A percentile compares a stretch with the other conserved stretches of the same genome.
These are phyloP conservation scores for Rhizopogon rudus DNA, from an alignment of 768 basidiomycete genomes.

Conservation along the genomic window DNA sequence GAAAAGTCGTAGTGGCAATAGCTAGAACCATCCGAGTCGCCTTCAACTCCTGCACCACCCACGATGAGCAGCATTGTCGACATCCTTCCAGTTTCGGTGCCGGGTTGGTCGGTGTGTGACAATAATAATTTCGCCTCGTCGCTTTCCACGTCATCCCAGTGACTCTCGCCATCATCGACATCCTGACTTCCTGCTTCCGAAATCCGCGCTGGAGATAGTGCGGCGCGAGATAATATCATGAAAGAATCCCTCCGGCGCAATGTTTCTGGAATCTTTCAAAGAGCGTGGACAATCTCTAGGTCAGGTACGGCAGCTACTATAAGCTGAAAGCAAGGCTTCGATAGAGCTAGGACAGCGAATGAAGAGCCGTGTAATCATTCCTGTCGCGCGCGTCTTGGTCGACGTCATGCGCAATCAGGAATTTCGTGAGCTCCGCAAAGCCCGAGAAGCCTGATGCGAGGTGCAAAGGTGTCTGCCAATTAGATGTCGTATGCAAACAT, in stretches of 20 bases:
- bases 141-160: constrained; percentile 67
- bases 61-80: constrained; percentile 30
- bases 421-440: constrained; percentile 62
- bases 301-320: constrained; percentile 83
- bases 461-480: constrained; percentile 87
- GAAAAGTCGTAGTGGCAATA: constrained; percentile 41
- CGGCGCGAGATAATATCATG: constrained; percentile 23
- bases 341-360: constrained; percentile 70
- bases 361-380: constrained; percentile 88
- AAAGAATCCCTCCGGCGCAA: constrained; percentile 44
- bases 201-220: constrained; percentile 12
- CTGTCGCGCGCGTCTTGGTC: constrained; percentile 83
- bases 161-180: constrained; percentile 51
- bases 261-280: constrained; percentile 69
- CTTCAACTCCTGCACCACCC: constrained; percentile 58
- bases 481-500: constrained; percentile 64
- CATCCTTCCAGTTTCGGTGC: constrained; percentile 27
- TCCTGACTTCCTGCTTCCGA: constrained; percentile 19
- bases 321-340: constrained; percentile 56
- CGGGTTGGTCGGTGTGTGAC: constrained; percentile 25
- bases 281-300: constrained; percentile 63
- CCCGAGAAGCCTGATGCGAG: constrained; percentile 70
- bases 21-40: constrained; percentile 60
- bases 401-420: constrained; percentile 66
- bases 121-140: constrained; percentile 40